Conservation (phyloP, 306 rosid species). For the Albizia julibrissin region DNA sequence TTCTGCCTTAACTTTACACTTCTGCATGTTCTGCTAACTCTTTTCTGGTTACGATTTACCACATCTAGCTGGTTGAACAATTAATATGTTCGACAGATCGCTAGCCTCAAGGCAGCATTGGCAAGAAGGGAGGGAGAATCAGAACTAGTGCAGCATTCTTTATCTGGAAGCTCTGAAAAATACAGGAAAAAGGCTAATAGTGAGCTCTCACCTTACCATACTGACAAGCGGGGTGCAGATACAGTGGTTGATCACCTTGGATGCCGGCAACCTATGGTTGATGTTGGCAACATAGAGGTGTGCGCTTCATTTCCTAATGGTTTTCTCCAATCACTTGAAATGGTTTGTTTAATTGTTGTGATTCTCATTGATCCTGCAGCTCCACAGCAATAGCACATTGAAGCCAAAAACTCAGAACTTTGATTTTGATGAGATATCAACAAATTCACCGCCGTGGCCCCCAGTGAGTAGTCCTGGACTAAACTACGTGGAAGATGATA, state of each 20-base stretch:
- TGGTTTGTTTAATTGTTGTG: slow-evolving; percentile 12
- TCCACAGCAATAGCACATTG: slow-evolving; percentile 46
- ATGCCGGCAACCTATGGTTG: slow-evolving; percentile 58
- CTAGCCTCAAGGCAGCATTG: slow-evolving; percentile 73
- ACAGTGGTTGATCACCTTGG: slow-evolving; percentile 31
- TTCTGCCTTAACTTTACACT: background rate
- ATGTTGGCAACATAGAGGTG: slow-evolving; percentile 69
- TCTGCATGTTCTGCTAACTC: background rate
- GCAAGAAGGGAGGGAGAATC: slow-evolving; percentile 76
- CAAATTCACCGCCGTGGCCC: slow-evolving; percentile 93
- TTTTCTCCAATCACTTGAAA: slow-evolving; percentile 2
- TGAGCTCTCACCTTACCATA: slow-evolving; percentile 61
- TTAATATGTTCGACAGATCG: slow-evolving; percentile 52
- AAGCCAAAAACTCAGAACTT: slow-evolving; percentile 71
- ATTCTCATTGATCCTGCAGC: slow-evolving; percentile 50
- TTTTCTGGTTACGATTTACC: background rate
- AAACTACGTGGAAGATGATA: slow-evolving; percentile 70
- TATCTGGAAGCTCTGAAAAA: slow-evolving; percentile 61
- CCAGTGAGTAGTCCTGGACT: slow-evolving; percentile 68
- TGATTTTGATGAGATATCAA: slow-evolving; percentile 78
- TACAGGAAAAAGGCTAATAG: slow-evolving; percentile 47
- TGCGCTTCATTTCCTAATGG: slow-evolving; percentile 30
- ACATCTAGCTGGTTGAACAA: slow-evolving; percentile 16
- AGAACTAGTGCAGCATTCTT: slow-evolving; percentile 36
- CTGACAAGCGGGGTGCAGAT: slow-evolving; percentile 44